phyloP scores from a whole-genome alignment of 257 asterid species.

The Nicotiana paniculata region DNA sequence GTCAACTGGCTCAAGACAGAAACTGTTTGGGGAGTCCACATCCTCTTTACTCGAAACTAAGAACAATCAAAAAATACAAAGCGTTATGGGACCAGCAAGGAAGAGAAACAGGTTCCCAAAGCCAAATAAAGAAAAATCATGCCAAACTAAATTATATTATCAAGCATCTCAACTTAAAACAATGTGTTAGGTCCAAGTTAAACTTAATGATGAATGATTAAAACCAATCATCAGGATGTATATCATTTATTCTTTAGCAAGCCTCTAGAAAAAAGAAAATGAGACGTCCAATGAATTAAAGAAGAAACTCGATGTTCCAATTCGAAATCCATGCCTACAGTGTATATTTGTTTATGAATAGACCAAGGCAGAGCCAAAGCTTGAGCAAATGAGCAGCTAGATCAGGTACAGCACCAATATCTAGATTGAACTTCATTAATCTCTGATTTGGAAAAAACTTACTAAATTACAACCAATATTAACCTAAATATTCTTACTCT shows the following conservation, averaged over 20 bases:
- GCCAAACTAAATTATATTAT: background rate
- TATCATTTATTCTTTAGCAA: background rate
- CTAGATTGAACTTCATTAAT: background rate
- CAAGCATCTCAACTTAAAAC: background rate
- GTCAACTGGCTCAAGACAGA: conserved; percentile 64
- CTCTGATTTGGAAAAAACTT: background rate
- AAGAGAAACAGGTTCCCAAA: background rate
- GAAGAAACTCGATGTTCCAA: background rate
- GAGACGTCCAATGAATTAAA: background rate
- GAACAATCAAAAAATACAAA: background rate
- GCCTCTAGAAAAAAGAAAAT: background rate
- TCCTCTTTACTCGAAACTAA: conserved; percentile 70
- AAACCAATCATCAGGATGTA: background rate
- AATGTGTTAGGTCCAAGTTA: background rate
- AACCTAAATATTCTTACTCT: background rate
- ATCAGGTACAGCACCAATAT: background rate
- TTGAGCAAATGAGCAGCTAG: background rate
- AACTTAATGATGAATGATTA: background rate
- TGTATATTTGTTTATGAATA: background rate
- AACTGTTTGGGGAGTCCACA: conserved; percentile 58
- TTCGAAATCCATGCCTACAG: background rate
- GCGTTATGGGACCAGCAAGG: background rate
- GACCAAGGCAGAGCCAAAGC: background rate
- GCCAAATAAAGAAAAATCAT: background rate
- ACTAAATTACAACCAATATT: background rate